These are phyloP conservation scores for Lasiodiplodia theobromae DNA, from an alignment of 2,329 filamentous ascomycete genomes.

Conservation along the genomic window DNA sequence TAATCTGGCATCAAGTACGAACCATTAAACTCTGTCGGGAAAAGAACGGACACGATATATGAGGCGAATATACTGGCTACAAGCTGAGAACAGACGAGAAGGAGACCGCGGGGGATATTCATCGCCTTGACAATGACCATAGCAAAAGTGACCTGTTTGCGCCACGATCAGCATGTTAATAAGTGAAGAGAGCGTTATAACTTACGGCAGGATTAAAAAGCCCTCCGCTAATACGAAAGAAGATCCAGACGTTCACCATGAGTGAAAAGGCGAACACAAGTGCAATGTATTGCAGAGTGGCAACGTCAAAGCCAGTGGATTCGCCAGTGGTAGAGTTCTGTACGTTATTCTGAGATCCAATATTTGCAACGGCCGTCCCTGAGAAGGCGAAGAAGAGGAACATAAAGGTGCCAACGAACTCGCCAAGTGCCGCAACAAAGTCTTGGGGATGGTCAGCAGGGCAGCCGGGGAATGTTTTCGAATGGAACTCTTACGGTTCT, in stretches of 20 bases:
- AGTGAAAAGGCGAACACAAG: slow-evolving; percentile 48
- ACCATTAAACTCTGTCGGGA: slow-evolving; percentile 41
- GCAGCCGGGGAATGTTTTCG: not conserved
- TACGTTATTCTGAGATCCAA: slow-evolving; percentile 36
- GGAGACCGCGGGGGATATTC: slow-evolving; percentile 36
- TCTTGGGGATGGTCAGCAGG: slow-evolving; percentile 31
- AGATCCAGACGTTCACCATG: slow-evolving; percentile 51
- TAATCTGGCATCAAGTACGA: too few relatives aligned
- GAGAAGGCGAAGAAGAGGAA: slow-evolving; percentile 51
- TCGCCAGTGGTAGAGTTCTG: slow-evolving; percentile 36
- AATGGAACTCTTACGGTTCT: slow-evolving; percentile 40
- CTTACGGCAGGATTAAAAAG: slow-evolving; percentile 51
- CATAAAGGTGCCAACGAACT: slow-evolving; percentile 50
- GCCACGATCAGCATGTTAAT: not conserved
- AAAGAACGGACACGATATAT: slow-evolving; percentile 44
- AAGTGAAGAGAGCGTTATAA: not conserved
- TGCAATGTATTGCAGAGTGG: slow-evolving; percentile 46
- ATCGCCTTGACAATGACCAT: slow-evolving; percentile 46
- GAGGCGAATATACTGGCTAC: slow-evolving; percentile 47
- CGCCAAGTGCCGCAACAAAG: slow-evolving; percentile 44
- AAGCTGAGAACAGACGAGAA: slow-evolving; percentile 47
- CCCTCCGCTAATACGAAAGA: slow-evolving; percentile 48
- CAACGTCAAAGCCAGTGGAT: slow-evolving; percentile 32
- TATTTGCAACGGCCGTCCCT: slow-evolving; percentile 48
- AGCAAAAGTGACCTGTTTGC: slow-evolving; percentile 44